Evolutionary conservation across 164 flowering plant species (phyloP), one percentile per base, ranked within the genome.

Genomic region (Tetrastigma voinierianum): DNA sequence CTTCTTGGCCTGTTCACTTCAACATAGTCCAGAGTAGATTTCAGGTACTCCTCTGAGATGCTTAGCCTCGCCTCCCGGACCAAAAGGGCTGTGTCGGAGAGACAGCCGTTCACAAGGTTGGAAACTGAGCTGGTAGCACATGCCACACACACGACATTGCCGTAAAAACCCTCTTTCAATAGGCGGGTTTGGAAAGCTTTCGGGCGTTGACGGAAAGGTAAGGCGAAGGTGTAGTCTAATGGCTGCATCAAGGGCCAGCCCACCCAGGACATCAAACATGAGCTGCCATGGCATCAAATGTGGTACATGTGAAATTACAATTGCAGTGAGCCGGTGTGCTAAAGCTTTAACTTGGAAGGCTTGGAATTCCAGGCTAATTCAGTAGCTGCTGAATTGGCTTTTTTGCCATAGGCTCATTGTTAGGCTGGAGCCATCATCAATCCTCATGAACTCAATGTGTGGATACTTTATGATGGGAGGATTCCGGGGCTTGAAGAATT

Each of bases 251-350:
- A 93, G 83, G 1, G 96, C 88, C 58, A n/a, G n/a, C 77, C 87
- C 15, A 88, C 95, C 95, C 94, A 88, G 40, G 90, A 85, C 52
- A 84, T 83, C 98, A 91, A 2, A 91, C 68, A 64, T 88, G 96
- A n/a, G 97, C 97, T 0, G 95, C 90, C 82, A 87, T 71, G 4
- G 95, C 88, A 48, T 93, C 98, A 57, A 93, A 93, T 1, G 79
- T 76, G 9, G 86, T 83, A 75, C 84, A 80, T 0, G 76, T 13
- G 2, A 68, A 45, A 12, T 47, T n/a, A n/a, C n/a, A n/a, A n/a
- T n/a, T 63, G 1, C 75, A 75, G 3, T 65, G 6, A 32, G 40
- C 63, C 0, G 66, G 48, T 80, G 82, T 11, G 84, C 96, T 18
- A 67, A 51, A 11, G 49, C 18, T 70, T 89, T 93, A 25, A 90